These are phyloP conservation scores for Kwoniella mangroviensis DNA, from an alignment of 768 basidiomycete species.

Conservation along the genomic window DNA sequence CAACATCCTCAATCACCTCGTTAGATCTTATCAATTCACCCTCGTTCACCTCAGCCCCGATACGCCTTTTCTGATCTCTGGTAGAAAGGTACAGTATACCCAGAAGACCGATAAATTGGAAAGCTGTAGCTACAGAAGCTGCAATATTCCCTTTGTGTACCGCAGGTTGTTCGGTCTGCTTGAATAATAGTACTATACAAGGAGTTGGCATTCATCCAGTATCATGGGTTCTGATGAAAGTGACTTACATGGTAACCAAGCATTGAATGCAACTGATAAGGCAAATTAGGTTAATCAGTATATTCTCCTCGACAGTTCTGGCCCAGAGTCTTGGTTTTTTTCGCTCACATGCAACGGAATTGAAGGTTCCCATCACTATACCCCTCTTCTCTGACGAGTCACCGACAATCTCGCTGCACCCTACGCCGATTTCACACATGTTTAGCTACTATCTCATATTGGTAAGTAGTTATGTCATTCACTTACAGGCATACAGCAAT, in stretches of 20 bases:
- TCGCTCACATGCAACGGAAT: slow-evolving; percentile 30
- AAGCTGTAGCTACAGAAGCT: slow-evolving; percentile 22
- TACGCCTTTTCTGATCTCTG: slow-evolving; percentile 13
- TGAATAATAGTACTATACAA: slow-evolving; percentile 27
- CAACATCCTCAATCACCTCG: neutral
- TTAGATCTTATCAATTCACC: neutral
- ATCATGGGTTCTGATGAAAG: neutral
- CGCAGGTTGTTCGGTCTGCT: slow-evolving; percentile 30
- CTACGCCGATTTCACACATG: neutral
- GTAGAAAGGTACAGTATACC: slow-evolving; percentile 23
- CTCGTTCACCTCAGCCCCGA: neutral
- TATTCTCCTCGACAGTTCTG: neutral
- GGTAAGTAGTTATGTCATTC: too few species aligned
- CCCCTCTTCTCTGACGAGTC: slow-evolving; percentile 30
- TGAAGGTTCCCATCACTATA: slow-evolving; percentile 35
- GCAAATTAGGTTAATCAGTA: neutral
- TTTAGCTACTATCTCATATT: too few species aligned
- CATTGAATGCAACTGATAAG: slow-evolving; percentile 27
- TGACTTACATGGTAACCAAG: slow-evolving; percentile 30
- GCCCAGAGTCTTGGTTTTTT: neutral
- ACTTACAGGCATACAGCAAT: slow-evolving; percentile 29
- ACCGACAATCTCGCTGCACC: slow-evolving; percentile 32
- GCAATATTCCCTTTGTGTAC: slow-evolving; percentile 35
- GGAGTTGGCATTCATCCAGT: neutral
- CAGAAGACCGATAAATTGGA: slow-evolving; percentile 14